phyloP scores from a whole-genome alignment of 768 basidiomycete species.

The Russula sp. region DNA sequence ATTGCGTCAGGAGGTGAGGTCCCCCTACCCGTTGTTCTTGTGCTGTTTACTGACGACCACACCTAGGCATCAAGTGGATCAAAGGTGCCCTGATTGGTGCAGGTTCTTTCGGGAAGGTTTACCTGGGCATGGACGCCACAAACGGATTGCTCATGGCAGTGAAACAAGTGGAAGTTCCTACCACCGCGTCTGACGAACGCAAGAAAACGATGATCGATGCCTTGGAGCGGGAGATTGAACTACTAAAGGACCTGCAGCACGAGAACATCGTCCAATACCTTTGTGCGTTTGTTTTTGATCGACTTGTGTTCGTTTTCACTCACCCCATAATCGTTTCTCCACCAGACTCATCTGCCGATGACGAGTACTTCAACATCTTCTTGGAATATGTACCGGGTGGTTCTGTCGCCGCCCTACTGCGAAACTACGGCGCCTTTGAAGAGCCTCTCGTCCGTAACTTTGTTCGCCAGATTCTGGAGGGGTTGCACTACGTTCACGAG shows the following conservation, averaged over 20 bases:
- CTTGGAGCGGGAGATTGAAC: constrained; percentile 88
- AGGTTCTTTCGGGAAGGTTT: constrained; percentile 92
- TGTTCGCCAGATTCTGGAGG: constrained; percentile 84
- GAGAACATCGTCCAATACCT: constrained; percentile 98
- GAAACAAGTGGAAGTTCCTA: constrained; percentile 92
- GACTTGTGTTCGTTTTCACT: constrained; percentile 1
- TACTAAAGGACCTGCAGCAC: constrained; percentile 88
- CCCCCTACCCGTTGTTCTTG: constrained; percentile 25
- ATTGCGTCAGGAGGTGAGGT: constrained; percentile 48
- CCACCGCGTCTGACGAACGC: constrained; percentile 82
- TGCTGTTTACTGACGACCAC: constrained; percentile 5
- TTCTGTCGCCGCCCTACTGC: constrained; percentile 82
- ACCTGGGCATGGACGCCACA: constrained; percentile 90
- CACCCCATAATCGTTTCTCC: not conserved
- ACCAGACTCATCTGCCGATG: constrained; percentile 89
- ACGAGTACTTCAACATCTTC: constrained; percentile 90
- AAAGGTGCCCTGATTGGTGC: constrained; percentile 94
- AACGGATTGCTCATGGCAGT: constrained; percentile 93
- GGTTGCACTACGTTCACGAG: constrained; percentile 86
- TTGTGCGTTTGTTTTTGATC: constrained; percentile 52
- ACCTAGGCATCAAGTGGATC: constrained; percentile 82
- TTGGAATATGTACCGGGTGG: constrained; percentile 96
- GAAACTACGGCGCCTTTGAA: constrained; percentile 92
- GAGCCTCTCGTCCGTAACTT: constrained; percentile 89
- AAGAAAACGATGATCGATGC: constrained; percentile 92